A percentile compares a stretch with the other conserved stretches of the same genome.
These are phyloP conservation scores for Ogataea henricii DNA, from an alignment of 805 yeast species.

Conservation along the genomic window DNA sequence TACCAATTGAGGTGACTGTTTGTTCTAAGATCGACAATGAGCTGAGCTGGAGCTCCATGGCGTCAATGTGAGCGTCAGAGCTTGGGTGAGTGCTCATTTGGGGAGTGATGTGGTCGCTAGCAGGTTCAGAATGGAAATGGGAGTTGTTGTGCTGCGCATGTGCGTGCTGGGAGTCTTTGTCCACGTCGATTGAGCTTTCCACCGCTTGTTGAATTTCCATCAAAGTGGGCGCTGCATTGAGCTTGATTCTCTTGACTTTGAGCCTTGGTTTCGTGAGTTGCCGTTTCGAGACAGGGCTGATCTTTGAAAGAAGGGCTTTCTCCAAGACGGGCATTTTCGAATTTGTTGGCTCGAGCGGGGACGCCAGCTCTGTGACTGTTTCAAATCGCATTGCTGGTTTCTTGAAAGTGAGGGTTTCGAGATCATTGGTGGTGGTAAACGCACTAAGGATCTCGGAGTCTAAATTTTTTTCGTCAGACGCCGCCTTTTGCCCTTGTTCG, in stretches of 20 bases:
- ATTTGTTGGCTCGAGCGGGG: neutral
- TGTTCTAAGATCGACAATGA: slow-evolving; percentile 4
- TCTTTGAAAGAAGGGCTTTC: slow-evolving; percentile 13
- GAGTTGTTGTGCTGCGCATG: too few relatives aligned
- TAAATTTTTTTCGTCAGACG: neutral
- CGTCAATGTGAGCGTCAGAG: slow-evolving; percentile 1
- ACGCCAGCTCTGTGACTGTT: neutral
- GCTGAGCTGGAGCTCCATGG: neutral
- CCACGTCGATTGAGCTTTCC: slow-evolving; percentile 4
- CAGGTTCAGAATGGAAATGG: neutral
- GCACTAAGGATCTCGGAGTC: slow-evolving; percentile 31
- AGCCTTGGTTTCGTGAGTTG: slow-evolving; percentile 30
- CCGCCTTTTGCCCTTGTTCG: neutral
- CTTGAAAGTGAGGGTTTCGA: slow-evolving; percentile 34
- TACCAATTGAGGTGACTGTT: slow-evolving; percentile 19
- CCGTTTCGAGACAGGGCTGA: slow-evolving; percentile 15
- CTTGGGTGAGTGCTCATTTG: neutral
- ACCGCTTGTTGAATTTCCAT: slow-evolving; percentile 9
- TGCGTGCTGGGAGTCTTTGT: neutral
- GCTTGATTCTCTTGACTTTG: slow-evolving; percentile 31
- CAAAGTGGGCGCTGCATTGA: slow-evolving; percentile 14
- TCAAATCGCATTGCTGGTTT: slow-evolving; percentile 32
- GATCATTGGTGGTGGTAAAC: slow-evolving; percentile 23
- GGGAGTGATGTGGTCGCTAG: neutral
- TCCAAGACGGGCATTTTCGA: slow-evolving; percentile 13